A percentile compares a stretch with the other conserved stretches of the same genome.
Conservation (phyloP, 1,284 basidiomycete genomes). For the Apiotrichum akiyoshidainum region DNA sequence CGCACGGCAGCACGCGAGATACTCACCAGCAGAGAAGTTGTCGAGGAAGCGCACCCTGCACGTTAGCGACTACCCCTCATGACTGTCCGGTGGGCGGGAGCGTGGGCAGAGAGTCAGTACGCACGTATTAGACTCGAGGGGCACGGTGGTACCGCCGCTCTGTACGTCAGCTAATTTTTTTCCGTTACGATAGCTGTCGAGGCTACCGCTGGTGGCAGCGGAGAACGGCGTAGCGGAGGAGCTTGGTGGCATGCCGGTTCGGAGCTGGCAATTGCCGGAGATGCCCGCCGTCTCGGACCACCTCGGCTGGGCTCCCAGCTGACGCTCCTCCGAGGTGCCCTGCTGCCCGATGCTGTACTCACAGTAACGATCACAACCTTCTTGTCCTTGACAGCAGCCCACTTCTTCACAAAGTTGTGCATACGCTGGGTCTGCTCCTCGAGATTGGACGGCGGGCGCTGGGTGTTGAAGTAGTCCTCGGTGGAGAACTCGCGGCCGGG, state of each 20-base stretch:
- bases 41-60: constrained; percentile 91
- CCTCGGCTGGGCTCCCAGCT: too few species aligned
- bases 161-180: constrained; percentile 42
- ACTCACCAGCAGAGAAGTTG: constrained; percentile 92
- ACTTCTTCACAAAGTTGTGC: constrained; percentile 65
- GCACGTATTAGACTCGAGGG: constrained; percentile 93
- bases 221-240: too few species aligned
- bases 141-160: constrained; percentile 95
- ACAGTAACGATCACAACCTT: constrained; percentile 92
- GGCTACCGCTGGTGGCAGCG: too few species aligned
- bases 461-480: constrained; percentile 80
- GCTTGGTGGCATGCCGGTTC: too few species aligned
- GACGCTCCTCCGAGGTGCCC: too few species aligned
- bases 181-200: too few species aligned
- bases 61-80: neutral
- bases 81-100: neutral
- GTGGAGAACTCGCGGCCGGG: constrained; percentile 62
- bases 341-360: constrained; percentile 43
- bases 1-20: neutral
- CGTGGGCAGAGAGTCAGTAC: constrained; percentile 39
- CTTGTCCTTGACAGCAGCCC: constrained; percentile 61
- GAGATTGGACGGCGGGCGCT: constrained; percentile 67
- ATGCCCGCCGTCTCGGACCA: too few species aligned
- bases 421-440: constrained; percentile 64
- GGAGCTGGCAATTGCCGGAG: too few species aligned